Conservation (phyloP, 2,329 filamentous ascomycete species). For the Botryosphaeria dothidea region DNA sequence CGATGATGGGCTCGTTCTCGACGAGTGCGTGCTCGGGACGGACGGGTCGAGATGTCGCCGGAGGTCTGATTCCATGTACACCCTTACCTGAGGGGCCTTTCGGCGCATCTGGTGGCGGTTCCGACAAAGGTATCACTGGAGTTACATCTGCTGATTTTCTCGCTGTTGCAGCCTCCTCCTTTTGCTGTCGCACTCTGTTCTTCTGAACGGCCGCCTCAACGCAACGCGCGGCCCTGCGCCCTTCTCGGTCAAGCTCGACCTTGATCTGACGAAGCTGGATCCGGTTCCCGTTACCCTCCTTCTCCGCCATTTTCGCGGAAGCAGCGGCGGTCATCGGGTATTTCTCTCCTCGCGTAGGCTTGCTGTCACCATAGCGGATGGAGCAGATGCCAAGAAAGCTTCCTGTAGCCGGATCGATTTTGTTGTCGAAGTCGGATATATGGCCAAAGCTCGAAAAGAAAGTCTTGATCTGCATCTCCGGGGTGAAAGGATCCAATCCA, state of each 20-base stretch:
- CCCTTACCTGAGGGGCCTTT: constrained; percentile 72
- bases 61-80: constrained; percentile 32
- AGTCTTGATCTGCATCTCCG: constrained; percentile 73
- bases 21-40: constrained; percentile 55
- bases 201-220: constrained; percentile 73
- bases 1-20: constrained; percentile 66
- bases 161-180: constrained; percentile 38
- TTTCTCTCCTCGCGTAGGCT: constrained; percentile 47
- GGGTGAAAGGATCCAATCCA: constrained; percentile 90
- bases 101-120: constrained; percentile 78
- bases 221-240: constrained; percentile 76
- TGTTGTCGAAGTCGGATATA: constrained; percentile 87
- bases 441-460: constrained; percentile 82
- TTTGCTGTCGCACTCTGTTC: constrained; percentile 63
- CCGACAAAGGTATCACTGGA: constrained; percentile 27
- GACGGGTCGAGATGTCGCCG: constrained; percentile 30
- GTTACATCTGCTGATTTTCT: constrained; percentile 27
- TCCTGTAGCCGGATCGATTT: constrained; percentile 91
- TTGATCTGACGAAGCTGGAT: constrained; percentile 76
- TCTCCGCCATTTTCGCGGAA: constrained; percentile 78
- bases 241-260: constrained; percentile 88
- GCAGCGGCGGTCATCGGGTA: constrained; percentile 68
- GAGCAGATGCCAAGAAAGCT: constrained; percentile 92
- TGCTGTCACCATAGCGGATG: constrained; percentile 80
- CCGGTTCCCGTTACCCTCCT: constrained; percentile 73